These are phyloP conservation scores for Fusarium nygamai DNA, from an alignment of 2,329 filamentous ascomycete species.

Conservation along the genomic window DNA sequence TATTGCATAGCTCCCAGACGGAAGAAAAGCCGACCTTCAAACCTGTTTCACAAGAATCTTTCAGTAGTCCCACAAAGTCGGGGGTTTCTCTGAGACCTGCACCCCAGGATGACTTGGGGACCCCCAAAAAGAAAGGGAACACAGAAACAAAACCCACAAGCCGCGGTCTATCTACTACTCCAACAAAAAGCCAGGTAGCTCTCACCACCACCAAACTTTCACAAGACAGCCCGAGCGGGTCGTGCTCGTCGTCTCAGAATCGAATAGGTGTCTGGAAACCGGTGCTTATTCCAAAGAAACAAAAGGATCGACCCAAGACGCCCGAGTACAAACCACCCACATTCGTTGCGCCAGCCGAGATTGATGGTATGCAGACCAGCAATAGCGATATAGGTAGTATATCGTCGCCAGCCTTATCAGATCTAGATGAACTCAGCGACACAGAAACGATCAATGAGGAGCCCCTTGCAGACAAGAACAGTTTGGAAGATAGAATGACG, in stretches of 20 bases:
- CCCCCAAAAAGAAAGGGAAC: conserved; percentile 16
- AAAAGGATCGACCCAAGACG: background rate
- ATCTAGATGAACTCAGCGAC: conserved; percentile 24
- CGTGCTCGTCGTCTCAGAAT: conserved; percentile 10
- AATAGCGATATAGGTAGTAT: background rate
- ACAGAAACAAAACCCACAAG: background rate
- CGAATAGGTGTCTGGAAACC: background rate
- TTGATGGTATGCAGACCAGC: conserved; percentile 5
- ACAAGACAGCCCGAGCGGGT: conserved; percentile 3
- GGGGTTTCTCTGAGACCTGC: conserved; percentile 4
- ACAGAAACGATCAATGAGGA: conserved; percentile 1
- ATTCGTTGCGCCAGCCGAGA: conserved; percentile 13
- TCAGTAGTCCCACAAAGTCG: conserved; percentile 24
- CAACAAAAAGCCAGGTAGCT: conserved; percentile 2
- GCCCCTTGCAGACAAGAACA: conserved; percentile 7
- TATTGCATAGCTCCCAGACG: conserved; percentile 9
- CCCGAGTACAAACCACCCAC: conserved; percentile 8
- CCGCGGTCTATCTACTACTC: conserved; percentile 25
- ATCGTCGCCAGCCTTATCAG: conserved; percentile 25
- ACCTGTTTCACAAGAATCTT: conserved; percentile 6
- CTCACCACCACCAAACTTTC: conserved; percentile 9
- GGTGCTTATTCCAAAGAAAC: background rate
- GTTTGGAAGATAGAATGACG: conserved; percentile 31
- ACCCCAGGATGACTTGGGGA: conserved; percentile 19
- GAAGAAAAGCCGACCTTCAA: conserved; percentile 18